Percentiles rank a stretch among this genome's conserved stretches.
These are phyloP conservation scores for Gautieria morchelliformis DNA, from an alignment of 768 basidiomycete species.

Conservation along the genomic window DNA sequence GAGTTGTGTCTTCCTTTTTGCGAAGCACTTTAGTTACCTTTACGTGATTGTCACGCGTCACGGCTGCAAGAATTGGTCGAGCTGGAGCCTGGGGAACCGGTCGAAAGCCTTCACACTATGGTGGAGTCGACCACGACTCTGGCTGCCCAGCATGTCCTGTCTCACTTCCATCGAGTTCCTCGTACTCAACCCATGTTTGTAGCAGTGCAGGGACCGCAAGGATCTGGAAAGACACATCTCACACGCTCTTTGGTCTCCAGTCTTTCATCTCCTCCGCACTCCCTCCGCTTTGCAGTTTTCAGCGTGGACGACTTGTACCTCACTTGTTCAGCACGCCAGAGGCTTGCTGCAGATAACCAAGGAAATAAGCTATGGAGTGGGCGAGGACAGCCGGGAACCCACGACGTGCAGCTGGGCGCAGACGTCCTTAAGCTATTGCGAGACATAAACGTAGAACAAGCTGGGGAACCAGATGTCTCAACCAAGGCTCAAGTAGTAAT, in stretches of 20 bases:
- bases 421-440: conserved; percentile 42
- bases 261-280: conserved; percentile 32
- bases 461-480: neutral
- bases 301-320: conserved; percentile 87
- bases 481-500: conserved; percentile 31
- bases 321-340: conserved; percentile 48
- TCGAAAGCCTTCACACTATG: neutral
- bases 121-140: neutral
- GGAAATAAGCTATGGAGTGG: conserved; percentile 64
- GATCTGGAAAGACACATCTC: conserved; percentile 66
- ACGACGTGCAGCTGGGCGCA: conserved; percentile 65
- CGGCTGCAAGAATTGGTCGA: no score
- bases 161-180: conserved; percentile 18
- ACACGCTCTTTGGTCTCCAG: conserved; percentile 11
- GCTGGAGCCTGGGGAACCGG: no score
- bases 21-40: no score
- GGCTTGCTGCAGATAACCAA: conserved; percentile 45
- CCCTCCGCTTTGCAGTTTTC: conserved; percentile 49
- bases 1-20: no score
- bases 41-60: neutral
- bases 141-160: conserved; percentile 26
- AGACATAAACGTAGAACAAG: conserved; percentile 22
- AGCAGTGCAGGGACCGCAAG: conserved; percentile 88
- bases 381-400: conserved; percentile 90
- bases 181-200: conserved; percentile 58